Conservation (phyloP, 2,329 filamentous ascomycete genomes). For the Chrysosphaeria jannelii region DNA sequence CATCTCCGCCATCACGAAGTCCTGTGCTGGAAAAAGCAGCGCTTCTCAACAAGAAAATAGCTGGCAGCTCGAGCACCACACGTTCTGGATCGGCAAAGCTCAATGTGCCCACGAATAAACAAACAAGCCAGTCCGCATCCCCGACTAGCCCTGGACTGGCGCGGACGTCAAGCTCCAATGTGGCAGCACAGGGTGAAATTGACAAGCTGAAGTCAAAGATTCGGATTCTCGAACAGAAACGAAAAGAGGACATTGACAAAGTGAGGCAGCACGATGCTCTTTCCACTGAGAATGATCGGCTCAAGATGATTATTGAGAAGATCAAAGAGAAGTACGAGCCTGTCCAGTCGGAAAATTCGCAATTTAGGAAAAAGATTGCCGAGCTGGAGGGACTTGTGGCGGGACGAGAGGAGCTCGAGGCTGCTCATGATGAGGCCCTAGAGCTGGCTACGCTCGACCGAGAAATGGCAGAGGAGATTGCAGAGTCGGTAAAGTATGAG, state of each 20-base stretch:
- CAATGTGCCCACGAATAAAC: too few relatives aligned
- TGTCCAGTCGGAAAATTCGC: slow-evolving; percentile 48
- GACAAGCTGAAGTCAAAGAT: slow-evolving; percentile 77
- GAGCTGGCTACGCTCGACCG: slow-evolving; percentile 73
- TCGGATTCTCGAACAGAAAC: slow-evolving; percentile 62
- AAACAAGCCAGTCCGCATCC: too few relatives aligned
- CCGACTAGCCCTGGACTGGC: too few relatives aligned
- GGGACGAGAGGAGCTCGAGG: slow-evolving; percentile 40
- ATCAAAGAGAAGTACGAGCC: slow-evolving; percentile 69
- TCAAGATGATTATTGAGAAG: slow-evolving; percentile 66
- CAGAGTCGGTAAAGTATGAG: slow-evolving; percentile 55
- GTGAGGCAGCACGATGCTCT: slow-evolving; percentile 49
- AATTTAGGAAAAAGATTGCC: slow-evolving; percentile 48
- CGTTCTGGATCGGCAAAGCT: too few relatives aligned
- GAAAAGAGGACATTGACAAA: slow-evolving; percentile 59
- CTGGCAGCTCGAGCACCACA: too few relatives aligned
- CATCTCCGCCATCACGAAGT: slow-evolving; percentile 18
- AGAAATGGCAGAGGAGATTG: slow-evolving; percentile 87
- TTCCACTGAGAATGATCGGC: slow-evolving; percentile 47
- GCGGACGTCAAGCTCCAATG: slow-evolving; percentile 5
- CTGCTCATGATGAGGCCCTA: slow-evolving; percentile 57
- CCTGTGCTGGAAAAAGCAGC: slow-evolving; percentile 19
- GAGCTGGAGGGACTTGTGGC: slow-evolving; percentile 42
- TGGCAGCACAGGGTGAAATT: slow-evolving; percentile 32
- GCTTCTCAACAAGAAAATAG: slow-evolving; percentile 21